phyloP scores from a whole-genome alignment of 2,329 filamentous ascomycete genomes.

The Penicillium vulpinum region DNA sequence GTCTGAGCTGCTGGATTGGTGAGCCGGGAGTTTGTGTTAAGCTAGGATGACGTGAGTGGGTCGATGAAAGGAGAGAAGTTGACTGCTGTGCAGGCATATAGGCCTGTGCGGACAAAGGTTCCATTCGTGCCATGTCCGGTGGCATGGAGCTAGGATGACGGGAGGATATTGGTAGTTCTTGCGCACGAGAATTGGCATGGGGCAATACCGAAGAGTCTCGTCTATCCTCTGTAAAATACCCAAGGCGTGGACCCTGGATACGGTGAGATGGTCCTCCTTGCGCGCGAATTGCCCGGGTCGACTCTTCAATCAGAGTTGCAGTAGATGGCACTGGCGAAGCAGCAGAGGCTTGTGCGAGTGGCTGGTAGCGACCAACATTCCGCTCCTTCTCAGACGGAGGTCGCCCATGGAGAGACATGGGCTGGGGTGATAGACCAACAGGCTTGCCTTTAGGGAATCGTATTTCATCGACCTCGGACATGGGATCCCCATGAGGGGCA shows the following conservation, averaged over 20 bases:
- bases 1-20: slow-evolving; percentile 32
- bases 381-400: slow-evolving; percentile 39
- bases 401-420: slow-evolving; percentile 33
- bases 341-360: slow-evolving; percentile 42
- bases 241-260: slow-evolving; percentile 44
- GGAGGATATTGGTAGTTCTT: slow-evolving; percentile 33
- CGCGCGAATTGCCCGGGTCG: slow-evolving; percentile 33
- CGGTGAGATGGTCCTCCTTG: slow-evolving; percentile 34
- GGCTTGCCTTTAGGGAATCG: slow-evolving; percentile 36
- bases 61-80: slow-evolving; percentile 26
- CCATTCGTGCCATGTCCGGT: slow-evolving; percentile 37
- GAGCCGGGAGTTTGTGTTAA: slow-evolving; percentile 38
- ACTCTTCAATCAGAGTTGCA: slow-evolving; percentile 36
- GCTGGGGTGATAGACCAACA: slow-evolving; percentile 33
- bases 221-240: slow-evolving; percentile 47
- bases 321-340: slow-evolving; percentile 28
- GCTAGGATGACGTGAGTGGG: slow-evolving; percentile 41
- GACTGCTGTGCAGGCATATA: slow-evolving; percentile 34
- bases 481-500: slow-evolving; percentile 44
- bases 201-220: slow-evolving; percentile 32
- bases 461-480: slow-evolving; percentile 34
- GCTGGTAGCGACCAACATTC: slow-evolving; percentile 36
- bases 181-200: slow-evolving; percentile 27
- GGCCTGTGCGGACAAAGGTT: slow-evolving; percentile 32
- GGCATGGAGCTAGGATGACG: slow-evolving; percentile 30